Conservation (phyloP, 768 basidiomycete genomes). For the Dentipellis sp. region DNA sequence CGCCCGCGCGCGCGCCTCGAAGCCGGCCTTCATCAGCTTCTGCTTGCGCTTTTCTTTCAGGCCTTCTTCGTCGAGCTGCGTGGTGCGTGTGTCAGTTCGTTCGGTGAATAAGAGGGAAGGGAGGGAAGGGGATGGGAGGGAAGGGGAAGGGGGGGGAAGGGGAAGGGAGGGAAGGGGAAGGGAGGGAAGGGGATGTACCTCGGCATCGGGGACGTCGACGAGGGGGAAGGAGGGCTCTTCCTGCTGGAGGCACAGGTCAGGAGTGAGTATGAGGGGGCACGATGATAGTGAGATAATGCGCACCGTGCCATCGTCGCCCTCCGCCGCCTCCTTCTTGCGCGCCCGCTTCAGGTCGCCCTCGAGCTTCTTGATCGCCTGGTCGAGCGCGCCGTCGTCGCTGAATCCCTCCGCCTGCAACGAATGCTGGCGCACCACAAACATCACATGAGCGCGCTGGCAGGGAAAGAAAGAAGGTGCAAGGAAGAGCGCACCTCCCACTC, state of each 20-base stretch:
- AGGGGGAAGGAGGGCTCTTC: slow-evolving; percentile 85
- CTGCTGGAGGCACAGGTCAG: slow-evolving; percentile 20
- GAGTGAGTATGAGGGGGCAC: not conserved
- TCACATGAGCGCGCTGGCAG: not conserved
- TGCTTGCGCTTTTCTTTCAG: slow-evolving; percentile 94
- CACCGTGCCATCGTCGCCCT: slow-evolving; percentile 52
- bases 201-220: slow-evolving; percentile 84
- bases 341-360: slow-evolving; percentile 69
- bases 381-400: slow-evolving; percentile 68
- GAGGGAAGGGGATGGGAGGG: not conserved
- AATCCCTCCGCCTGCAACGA: slow-evolving; percentile 62
- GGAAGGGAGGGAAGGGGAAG: no score
- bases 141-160: not conserved
- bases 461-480: not conserved
- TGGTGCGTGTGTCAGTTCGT: not conserved
- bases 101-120: no score
- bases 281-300: not conserved
- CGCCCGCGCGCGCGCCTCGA: slow-evolving; percentile 79
- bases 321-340: slow-evolving; percentile 68
- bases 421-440: slow-evolving; percentile 26
- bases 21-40: slow-evolving; percentile 85
- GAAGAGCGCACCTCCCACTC: slow-evolving; percentile 59
- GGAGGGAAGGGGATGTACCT: slow-evolving; percentile 39
- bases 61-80: slow-evolving; percentile 78
- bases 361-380: slow-evolving; percentile 79